Evolutionary conservation across 1,139 yeast genomes (phyloP), one percentile per base, ranked within the genome.

Genomic region (Groenewaldozyma auringiensis): DNA sequence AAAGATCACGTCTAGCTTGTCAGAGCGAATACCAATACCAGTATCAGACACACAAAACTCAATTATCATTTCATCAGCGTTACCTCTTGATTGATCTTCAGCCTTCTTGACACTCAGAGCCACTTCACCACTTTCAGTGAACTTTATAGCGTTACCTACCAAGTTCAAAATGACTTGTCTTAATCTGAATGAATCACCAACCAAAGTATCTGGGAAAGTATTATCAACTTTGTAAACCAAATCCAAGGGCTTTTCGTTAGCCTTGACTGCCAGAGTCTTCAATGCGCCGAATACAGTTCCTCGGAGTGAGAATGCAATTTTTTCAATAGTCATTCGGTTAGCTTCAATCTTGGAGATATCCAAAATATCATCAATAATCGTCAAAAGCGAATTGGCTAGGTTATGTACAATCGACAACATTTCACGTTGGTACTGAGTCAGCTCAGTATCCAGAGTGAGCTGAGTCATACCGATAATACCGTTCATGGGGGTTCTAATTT

Each of bases 401-500:
- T 84, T 84, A 65, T 84, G 92, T 22, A 85, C 95, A 63, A 86
- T 85, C 18, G 88, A 79, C 54, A 85, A 69, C 95, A 85, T 85
- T 67, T 85, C 95, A 52, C 95, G 75, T 65, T 86, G 95, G 60
- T 85, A 85, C 64, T 85, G 94, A 3, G 94, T 84, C 52, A 85
- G 70, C 59, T 85, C 92, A 0, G 95, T 85, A 58, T 86, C 95
- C 47, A 86, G 72, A 0, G 95, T 83, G 54, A 86, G 69, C 63
- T 86, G 95, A 1, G 95, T 86, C 92, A 86, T 86, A 60, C 95
- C 95, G 58, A 86, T 83, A 44, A 86, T 86, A 70, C 95, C 95
- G 63, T 86, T 86, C 76, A 86, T 82, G 21, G 95, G 95, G 3
- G 95, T 86, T 64, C 95, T 74, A 58, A 86, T 83, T 66, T 86